Evolutionary conservation across 352 stramenopile genomes (phyloP).

Genomic region (Aphanomyces cochlioides): DNA sequence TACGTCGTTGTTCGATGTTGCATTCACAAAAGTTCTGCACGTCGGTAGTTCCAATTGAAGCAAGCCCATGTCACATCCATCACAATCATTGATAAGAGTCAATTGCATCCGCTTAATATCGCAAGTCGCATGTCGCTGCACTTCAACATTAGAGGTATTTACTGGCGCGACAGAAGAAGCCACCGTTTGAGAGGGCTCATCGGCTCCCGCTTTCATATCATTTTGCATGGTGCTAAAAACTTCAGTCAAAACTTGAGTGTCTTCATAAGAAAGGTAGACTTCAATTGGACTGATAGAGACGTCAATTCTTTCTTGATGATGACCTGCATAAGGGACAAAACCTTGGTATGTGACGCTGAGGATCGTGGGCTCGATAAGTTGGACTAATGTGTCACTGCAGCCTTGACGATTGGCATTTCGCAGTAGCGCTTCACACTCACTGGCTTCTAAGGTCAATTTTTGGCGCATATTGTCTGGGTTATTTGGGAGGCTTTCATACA

Average conservation of each 20-base stretch:
- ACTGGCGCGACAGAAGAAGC: neutral
- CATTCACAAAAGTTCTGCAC: constrained; percentile 72
- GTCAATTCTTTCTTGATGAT: constrained; percentile 70
- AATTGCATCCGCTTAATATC: constrained; percentile 61
- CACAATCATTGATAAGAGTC: constrained; percentile 82
- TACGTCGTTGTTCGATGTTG: constrained; percentile 50
- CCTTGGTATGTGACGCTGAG: constrained; percentile 64
- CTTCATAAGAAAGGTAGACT: constrained; percentile 78
- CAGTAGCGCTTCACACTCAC: constrained; percentile 11
- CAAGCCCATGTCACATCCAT: constrained; percentile 82
- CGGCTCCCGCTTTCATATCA: constrained; percentile 34
- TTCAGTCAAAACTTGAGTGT: constrained; percentile 49
- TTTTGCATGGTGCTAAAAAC: constrained; percentile 35
- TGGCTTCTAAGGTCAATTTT: constrained; percentile 7
- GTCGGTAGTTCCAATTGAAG: constrained; percentile 66
- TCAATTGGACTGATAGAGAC: constrained; percentile 72
- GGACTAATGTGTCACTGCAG: constrained; percentile 53
- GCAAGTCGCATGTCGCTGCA: constrained; percentile 75
- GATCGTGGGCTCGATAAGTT: constrained; percentile 73
- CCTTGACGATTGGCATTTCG: constrained; percentile 63
- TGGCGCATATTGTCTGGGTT: neutral
- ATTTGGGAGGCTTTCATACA: constrained; percentile 17
- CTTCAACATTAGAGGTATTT: constrained; percentile 36
- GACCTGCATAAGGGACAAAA: constrained; percentile 56
- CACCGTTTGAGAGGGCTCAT: neutral